Evolutionary conservation across 1,139 yeast genomes (phyloP).

Genomic region (Candida anutae): DNA sequence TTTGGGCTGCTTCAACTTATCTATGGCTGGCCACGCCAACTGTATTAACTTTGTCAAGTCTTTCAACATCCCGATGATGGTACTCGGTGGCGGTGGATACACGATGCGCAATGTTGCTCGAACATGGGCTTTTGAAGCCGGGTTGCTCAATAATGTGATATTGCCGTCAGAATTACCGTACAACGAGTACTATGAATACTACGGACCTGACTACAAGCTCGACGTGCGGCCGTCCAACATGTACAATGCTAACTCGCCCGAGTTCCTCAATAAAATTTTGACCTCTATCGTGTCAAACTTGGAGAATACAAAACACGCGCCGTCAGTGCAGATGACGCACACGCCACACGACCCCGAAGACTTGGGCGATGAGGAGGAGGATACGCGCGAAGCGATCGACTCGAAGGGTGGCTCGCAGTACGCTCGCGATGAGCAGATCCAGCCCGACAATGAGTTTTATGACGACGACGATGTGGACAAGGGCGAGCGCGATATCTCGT

Average conservation of each 20-base stretch:
- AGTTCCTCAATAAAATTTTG: constrained; percentile 79
- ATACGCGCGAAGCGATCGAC: constrained; percentile 64
- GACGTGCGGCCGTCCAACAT: constrained; percentile 94
- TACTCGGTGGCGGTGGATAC: constrained; percentile 97
- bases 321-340: constrained; percentile 87
- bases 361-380: constrained; percentile 77
- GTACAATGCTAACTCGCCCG: constrained; percentile 95
- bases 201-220: constrained; percentile 89
- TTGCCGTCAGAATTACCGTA: constrained; percentile 84
- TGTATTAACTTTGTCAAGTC: constrained; percentile 86
- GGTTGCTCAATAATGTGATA: constrained; percentile 70
- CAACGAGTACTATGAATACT: constrained; percentile 94
- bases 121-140: constrained; percentile 94
- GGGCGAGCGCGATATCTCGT: constrained; percentile 28
- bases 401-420: constrained; percentile 86
- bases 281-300: constrained; percentile 71
- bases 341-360: constrained; percentile 87
- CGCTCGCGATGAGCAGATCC: constrained; percentile 69
- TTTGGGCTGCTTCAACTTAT: constrained; percentile 84
- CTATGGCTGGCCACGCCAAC: constrained; percentile 92
- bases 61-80: constrained; percentile 83
- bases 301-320: constrained; percentile 88
- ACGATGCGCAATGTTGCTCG: constrained; percentile 96
- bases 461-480: constrained; percentile 51
- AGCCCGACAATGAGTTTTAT: constrained; percentile 61